Evolutionary conservation across 192 early-diverging fungal species (phyloP).

Genomic region (Podila epigama): DNA sequence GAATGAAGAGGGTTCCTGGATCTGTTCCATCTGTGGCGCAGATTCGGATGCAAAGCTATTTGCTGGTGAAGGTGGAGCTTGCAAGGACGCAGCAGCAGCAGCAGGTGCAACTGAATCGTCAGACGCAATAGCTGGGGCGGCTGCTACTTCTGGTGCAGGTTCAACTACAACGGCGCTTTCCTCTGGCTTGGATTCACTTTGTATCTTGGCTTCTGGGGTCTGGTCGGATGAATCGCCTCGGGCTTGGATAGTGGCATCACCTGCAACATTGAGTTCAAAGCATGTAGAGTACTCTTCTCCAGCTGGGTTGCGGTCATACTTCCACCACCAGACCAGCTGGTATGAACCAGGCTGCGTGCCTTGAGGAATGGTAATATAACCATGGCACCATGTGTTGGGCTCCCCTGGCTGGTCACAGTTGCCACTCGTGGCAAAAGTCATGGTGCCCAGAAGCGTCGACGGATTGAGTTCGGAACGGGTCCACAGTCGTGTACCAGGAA

Average conservation of each 20-base stretch:
- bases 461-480: conserved; percentile 13
- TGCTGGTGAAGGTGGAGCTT: no score
- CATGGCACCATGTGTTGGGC: conserved; percentile 46
- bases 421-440: conserved; percentile 25
- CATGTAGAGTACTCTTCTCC: conserved; percentile 51
- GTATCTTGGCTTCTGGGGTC: neutral
- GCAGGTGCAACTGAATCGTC: no score
- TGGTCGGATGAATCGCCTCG: neutral
- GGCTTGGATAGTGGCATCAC: neutral
- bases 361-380: conserved; percentile 11
- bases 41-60: no score
- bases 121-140: no score
- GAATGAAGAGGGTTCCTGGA: no score
- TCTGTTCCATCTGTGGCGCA: no score
- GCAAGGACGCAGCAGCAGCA: no score
- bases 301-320: conserved; percentile 37
- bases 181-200: neutral
- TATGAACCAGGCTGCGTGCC: conserved; percentile 26
- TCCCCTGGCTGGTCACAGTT: conserved; percentile 35
- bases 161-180: neutral
- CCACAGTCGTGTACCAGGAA: conserved; percentile 5
- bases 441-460: conserved; percentile 9
- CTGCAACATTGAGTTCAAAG: conserved; percentile 33
- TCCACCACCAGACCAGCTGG: conserved; percentile 46
- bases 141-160: neutral